These are phyloP conservation scores for Akebia trifoliata DNA, from an alignment of 164 flowering plant genomes.

Conservation along the genomic window DNA sequence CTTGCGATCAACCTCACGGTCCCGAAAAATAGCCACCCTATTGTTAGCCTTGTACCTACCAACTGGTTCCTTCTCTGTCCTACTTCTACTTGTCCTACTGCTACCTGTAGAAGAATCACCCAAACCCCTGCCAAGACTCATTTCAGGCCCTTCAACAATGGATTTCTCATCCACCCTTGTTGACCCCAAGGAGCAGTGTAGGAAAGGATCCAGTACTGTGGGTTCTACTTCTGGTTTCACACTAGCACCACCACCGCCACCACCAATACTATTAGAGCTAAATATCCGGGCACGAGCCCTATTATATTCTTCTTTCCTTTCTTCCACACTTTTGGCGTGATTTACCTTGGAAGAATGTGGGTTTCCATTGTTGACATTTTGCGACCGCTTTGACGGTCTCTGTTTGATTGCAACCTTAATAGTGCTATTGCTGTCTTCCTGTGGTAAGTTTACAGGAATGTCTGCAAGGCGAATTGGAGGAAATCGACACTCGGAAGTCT, in stretches of 20 bases:
- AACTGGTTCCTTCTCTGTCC: conserved; percentile 63
- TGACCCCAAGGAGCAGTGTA: conserved; percentile 34
- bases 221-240: conserved; percentile 47
- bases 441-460: conserved; percentile 68
- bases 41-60: conserved; percentile 60
- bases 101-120: conserved; percentile 57
- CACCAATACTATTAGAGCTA: conserved; percentile 38
- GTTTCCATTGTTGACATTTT: conserved; percentile 23
- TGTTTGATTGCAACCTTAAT: conserved; percentile 86
- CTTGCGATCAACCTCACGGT: conserved; percentile 84
- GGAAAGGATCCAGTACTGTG: conserved; percentile 35
- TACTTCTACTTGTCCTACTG: conserved; percentile 57
- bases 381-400: conserved; percentile 64
- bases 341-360: conserved; percentile 45
- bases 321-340: conserved; percentile 80
- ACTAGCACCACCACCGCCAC: conserved; percentile 24
- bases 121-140: conserved; percentile 39
- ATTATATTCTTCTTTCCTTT: conserved; percentile 94
- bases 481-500: conserved; percentile 58
- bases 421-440: conserved; percentile 45
- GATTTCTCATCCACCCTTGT: conserved; percentile 49
- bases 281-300: conserved; percentile 93
- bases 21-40: conserved; percentile 93
- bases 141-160: conserved; percentile 41
- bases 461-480: conserved; percentile 85